phyloP scores from a whole-genome alignment of 805 yeast species.

The Saccharomycopsis babjevae region DNA sequence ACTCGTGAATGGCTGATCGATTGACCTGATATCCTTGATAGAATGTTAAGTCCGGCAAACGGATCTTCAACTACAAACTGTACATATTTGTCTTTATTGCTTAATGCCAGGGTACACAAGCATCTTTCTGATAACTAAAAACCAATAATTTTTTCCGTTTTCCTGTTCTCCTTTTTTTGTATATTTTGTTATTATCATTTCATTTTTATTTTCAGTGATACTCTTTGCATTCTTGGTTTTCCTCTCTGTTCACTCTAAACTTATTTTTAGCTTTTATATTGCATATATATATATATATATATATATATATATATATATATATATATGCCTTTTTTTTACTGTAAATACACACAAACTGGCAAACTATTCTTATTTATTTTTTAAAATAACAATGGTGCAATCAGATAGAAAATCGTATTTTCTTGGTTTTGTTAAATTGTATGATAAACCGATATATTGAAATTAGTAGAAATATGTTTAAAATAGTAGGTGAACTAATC shows the following conservation, averaged over 20 bases:
- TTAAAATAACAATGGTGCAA: too few species aligned
- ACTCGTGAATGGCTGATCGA: not conserved
- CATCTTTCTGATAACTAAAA: not conserved
- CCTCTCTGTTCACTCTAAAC: not conserved
- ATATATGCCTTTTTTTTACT: not conserved
- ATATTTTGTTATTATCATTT: not conserved
- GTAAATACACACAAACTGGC: not conserved
- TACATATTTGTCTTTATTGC: not conserved
- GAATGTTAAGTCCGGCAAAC: too few species aligned
- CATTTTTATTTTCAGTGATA: not conserved
- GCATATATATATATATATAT: too few species aligned
- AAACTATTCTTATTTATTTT: too few species aligned
- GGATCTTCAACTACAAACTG: not conserved
- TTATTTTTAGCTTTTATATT: not conserved
- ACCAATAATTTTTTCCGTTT: not conserved
- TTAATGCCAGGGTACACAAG: not conserved
- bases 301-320: too few species aligned
- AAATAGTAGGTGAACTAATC: too few species aligned
- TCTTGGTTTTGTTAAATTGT: too few species aligned
- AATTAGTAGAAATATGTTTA: too few species aligned
- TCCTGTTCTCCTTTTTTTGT: not conserved
- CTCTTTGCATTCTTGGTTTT: not conserved
- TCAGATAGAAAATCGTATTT: too few species aligned
- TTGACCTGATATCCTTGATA: too few species aligned
- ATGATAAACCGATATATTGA: too few species aligned